Conservation (phyloP, 345 rosid genomes). For the Eucalyptus victrix region DNA sequence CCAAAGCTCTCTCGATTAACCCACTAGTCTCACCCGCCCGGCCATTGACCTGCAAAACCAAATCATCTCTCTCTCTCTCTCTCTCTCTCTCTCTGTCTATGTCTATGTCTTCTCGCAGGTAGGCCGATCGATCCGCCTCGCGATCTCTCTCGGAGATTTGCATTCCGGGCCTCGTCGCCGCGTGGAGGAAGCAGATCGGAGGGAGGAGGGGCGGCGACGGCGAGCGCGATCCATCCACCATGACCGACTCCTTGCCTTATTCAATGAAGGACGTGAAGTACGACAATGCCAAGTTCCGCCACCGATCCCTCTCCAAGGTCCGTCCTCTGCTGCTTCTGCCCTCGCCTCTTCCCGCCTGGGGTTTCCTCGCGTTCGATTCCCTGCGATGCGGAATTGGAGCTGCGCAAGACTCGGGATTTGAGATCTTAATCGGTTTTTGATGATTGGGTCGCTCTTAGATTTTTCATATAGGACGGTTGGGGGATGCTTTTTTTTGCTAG, state of each 20-base stretch:
- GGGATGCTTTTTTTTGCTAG: neutral
- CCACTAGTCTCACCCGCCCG: neutral
- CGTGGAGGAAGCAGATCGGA: neutral
- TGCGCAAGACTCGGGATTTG: neutral
- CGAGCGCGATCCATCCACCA: conserved; percentile 1
- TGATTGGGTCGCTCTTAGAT: neutral
- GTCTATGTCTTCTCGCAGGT: neutral
- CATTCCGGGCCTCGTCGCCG: neutral
- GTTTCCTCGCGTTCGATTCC: neutral
- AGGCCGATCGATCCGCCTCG: neutral
- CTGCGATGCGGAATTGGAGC: neutral
- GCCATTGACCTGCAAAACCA: neutral
- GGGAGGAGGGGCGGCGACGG: neutral
- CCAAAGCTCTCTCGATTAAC: neutral
- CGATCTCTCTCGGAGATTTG: neutral
- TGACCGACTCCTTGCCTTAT: conserved; percentile 59
- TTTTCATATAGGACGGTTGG: neutral
- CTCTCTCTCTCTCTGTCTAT: neutral
- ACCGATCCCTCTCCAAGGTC: conserved; percentile 67
- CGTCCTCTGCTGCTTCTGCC: neutral
- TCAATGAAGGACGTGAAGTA: conserved; percentile 78
- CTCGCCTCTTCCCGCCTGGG: neutral
- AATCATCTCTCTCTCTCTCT: neutral
- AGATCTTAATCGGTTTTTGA: neutral
- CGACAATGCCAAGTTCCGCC: conserved; percentile 95